These are phyloP conservation scores for Russula emetica DNA, from an alignment of 768 basidiomycete species.

Conservation along the genomic window DNA sequence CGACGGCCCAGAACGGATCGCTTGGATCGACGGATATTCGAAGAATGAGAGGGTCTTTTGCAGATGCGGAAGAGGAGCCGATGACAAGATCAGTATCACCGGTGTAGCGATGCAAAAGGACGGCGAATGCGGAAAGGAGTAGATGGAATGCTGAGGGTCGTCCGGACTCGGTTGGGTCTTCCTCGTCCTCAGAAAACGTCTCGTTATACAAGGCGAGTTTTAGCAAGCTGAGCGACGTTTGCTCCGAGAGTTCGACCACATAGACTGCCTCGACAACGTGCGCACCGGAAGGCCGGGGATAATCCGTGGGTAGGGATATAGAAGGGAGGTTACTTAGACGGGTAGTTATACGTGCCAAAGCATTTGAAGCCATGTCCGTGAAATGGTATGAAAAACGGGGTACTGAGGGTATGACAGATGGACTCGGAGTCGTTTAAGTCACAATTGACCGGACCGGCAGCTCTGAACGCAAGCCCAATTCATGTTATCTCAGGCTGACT, in stretches of 20 bases:
- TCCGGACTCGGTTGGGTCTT: slow-evolving; percentile 42
- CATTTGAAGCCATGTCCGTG: slow-evolving; percentile 31
- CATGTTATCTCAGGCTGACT: too few species aligned
- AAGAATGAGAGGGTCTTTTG: slow-evolving; percentile 76
- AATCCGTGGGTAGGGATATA: slow-evolving; percentile 92
- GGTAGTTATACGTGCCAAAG: slow-evolving; percentile 51
- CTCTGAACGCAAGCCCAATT: too few species aligned
- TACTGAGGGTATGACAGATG: not conserved
- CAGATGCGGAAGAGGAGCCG: slow-evolving; percentile 75
- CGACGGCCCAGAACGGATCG: slow-evolving; percentile 86
- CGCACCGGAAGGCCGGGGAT: slow-evolving; percentile 72
- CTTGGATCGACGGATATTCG: slow-evolving; percentile 76
- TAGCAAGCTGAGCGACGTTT: slow-evolving; percentile 71
- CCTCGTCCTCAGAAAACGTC: slow-evolving; percentile 46
- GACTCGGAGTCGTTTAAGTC: not conserved
- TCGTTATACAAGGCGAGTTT: slow-evolving; percentile 77
- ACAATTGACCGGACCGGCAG: not conserved
- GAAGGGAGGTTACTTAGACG: slow-evolving; percentile 80
- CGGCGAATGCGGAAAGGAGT: slow-evolving; percentile 85
- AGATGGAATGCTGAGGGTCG: slow-evolving; percentile 85
- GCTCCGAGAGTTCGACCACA: slow-evolving; percentile 62
- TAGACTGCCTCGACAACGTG: slow-evolving; percentile 83
- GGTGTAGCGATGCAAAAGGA: slow-evolving; percentile 90
- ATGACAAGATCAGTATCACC: slow-evolving; percentile 93
- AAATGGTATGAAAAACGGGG: too few species aligned